Evolutionary conservation across 352 stramenopile genomes (phyloP), one percentile per base, ranked within the genome.

Genomic region (Pythium phragmitis): DNA sequence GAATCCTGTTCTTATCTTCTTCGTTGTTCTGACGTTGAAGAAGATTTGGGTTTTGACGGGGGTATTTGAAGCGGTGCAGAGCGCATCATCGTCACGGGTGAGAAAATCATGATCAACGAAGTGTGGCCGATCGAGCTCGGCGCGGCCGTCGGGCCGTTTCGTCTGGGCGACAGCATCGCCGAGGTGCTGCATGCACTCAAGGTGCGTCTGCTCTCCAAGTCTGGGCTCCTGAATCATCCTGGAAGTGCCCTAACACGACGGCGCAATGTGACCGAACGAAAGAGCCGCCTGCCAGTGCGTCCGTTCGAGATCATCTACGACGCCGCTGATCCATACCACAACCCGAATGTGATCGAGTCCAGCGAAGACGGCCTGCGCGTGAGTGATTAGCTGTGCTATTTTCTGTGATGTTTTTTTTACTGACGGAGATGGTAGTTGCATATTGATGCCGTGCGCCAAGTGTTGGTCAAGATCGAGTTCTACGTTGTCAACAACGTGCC

Each of bases 111-210:
- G 84, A 90, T 82, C 63, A 76, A 81, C 37, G 79, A 93, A 66
- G 80, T 95, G 49, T 95, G 87, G 87, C 79, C 82, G 69, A 91
- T 95, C 61, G 85, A 91, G 53, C 72, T 91, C 49, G 87, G 87
- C 74, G 77, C 68, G n/a, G 77, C 72, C 43, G 79, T 95, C 11
- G 87, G 87, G 0, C 87, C 87, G 19, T 92, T 95, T 68, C 81
- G 74, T 6, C 77, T 95, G 2, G 87, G 87, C 6, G 80, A 85
- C 21, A 93, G 65, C 48, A 70, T 95, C 47, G 81, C 80, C 5
- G 84, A 93, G 39, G 83, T 79, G 56, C 74, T 95, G 7, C 73
- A 91, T 60, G 82, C 80, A 30, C 81, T 95, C 62, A 93, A 89
- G 75, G 80, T 89, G 47, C 16, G 52, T 43, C 23, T n/a, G n/a